Evolutionary conservation across 2,329 filamentous ascomycete species (phyloP).

Genomic region (Monosporascus sp.): DNA sequence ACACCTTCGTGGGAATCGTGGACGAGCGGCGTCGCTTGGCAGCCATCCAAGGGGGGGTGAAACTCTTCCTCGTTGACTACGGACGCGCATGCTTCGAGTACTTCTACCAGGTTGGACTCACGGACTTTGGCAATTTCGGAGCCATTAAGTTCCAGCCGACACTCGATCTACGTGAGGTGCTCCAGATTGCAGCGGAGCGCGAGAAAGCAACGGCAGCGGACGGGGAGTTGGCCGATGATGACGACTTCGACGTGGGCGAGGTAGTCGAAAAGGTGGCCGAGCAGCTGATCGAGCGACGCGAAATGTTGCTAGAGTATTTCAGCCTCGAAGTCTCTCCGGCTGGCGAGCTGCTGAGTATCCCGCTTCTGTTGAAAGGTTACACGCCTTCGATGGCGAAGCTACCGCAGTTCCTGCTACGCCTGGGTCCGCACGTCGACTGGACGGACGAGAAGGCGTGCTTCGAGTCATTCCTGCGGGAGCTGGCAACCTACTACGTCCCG

Average conservation of each 20-base stretch:
- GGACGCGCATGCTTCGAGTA: slow-evolving; percentile 81
- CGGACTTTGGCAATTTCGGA: slow-evolving; percentile 94
- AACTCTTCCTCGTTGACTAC: slow-evolving; percentile 89
- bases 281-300: slow-evolving; percentile 68
- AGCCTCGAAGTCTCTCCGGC: slow-evolving; percentile 73
- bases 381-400: slow-evolving; percentile 80
- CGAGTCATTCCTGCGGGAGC: slow-evolving; percentile 73
- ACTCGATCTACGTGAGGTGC: slow-evolving; percentile 63
- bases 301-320: slow-evolving; percentile 94
- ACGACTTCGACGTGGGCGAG: slow-evolving; percentile 60
- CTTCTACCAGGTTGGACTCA: slow-evolving; percentile 92
- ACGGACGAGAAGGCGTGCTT: slow-evolving; percentile 80
- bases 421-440: slow-evolving; percentile 90
- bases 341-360: slow-evolving; percentile 73
- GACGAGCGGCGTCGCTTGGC: slow-evolving; percentile 81
- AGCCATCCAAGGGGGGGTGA: slow-evolving; percentile 90
- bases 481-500: slow-evolving; percentile 86
- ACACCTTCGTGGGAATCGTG: slow-evolving; percentile 90
- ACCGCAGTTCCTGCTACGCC: slow-evolving; percentile 77
- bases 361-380: slow-evolving; percentile 84
- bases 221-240: slow-evolving; percentile 30
- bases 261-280: slow-evolving; percentile 61
- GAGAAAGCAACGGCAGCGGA: slow-evolving; percentile 50
- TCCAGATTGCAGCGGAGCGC: slow-evolving; percentile 66
- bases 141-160: slow-evolving; percentile 73